Evolutionary conservation across 148 eudicot species (phyloP).

Genomic region (Simmondsia chinensis): DNA sequence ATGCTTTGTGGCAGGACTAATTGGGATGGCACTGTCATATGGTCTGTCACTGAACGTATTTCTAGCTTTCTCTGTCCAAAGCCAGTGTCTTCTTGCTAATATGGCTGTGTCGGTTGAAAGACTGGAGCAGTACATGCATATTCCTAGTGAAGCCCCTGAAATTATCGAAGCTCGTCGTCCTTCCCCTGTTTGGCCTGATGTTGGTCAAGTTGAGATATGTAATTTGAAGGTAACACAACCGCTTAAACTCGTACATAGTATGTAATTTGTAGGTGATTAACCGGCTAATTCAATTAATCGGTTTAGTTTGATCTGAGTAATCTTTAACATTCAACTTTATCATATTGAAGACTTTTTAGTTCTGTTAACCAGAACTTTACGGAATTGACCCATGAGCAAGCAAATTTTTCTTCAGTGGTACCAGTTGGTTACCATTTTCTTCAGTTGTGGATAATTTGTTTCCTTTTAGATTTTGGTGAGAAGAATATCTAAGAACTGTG

Average conservation of each 20-base stretch:
- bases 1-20: slow-evolving; percentile 16
- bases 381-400: too few species aligned
- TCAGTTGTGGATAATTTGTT: too few species aligned
- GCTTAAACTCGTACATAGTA: background rate
- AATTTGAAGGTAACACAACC: slow-evolving; percentile 17
- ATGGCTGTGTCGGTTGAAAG: slow-evolving; percentile 25
- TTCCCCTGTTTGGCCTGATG: slow-evolving; percentile 17
- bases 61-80: slow-evolving; percentile 12
- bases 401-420: too few species aligned
- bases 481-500: too few species aligned
- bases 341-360: too few species aligned
- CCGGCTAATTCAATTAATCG: too few species aligned
- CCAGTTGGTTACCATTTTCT: too few species aligned
- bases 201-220: slow-evolving; percentile 26
- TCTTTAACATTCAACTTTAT: too few species aligned
- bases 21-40: slow-evolving; percentile 31
- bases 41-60: slow-evolving; percentile 20
- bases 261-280: too few species aligned
- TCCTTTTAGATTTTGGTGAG: too few species aligned
- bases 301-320: too few species aligned
- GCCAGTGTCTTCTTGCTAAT: slow-evolving; percentile 16
- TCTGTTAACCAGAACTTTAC: too few species aligned
- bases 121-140: slow-evolving; percentile 34
- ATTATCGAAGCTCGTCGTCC: slow-evolving; percentile 19
- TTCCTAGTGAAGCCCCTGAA: slow-evolving; percentile 35